Percentiles rank a stretch among this genome's conserved stretches.
These are phyloP conservation scores for Acorus calamus DNA, from an alignment of 106 monocot species.

Conservation along the genomic window DNA sequence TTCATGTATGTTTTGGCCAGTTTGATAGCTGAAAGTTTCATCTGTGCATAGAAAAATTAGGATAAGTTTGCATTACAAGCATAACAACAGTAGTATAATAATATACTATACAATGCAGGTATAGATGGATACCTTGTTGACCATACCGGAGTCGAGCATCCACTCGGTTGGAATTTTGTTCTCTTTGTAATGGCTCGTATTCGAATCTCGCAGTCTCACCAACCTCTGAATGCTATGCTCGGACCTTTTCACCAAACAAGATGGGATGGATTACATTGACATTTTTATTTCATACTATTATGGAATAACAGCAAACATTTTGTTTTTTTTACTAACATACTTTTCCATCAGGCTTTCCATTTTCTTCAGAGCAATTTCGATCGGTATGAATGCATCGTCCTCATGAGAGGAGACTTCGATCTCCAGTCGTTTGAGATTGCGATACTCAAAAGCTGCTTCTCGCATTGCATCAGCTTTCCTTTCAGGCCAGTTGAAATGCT, in stretches of 20 bases:
- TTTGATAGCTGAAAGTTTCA: constrained; percentile 54
- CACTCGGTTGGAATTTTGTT: constrained; percentile 68
- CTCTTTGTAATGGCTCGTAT: constrained; percentile 35
- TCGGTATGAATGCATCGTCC: constrained; percentile 33
- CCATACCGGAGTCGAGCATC: constrained; percentile 85
- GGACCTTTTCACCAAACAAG: constrained; percentile 19
- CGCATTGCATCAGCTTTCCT: constrained; percentile 79
- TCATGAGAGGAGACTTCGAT: constrained; percentile 34
- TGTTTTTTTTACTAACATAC: constrained; percentile 10
- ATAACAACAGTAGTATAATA: too few species aligned
- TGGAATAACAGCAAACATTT: too few species aligned
- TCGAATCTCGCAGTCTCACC: constrained; percentile 37
- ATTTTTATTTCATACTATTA: too few species aligned
- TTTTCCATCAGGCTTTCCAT: constrained; percentile 47
- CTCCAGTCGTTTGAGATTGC: constrained; percentile 46
- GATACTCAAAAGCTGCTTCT: constrained; percentile 79
- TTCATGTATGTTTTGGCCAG: constrained; percentile 61
- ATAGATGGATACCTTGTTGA: constrained; percentile 37
- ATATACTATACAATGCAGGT: too few species aligned
- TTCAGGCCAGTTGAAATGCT: constrained; percentile 94
- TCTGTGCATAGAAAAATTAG: constrained; percentile 19
- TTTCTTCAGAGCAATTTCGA: constrained; percentile 53
- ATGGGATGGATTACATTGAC: too few species aligned
- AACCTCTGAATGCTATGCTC: constrained; percentile 55
- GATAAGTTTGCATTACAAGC: too few species aligned